These are phyloP conservation scores for Ascochyta rabiei DNA, from an alignment of 2,329 filamentous ascomycete species.

Conservation along the genomic window DNA sequence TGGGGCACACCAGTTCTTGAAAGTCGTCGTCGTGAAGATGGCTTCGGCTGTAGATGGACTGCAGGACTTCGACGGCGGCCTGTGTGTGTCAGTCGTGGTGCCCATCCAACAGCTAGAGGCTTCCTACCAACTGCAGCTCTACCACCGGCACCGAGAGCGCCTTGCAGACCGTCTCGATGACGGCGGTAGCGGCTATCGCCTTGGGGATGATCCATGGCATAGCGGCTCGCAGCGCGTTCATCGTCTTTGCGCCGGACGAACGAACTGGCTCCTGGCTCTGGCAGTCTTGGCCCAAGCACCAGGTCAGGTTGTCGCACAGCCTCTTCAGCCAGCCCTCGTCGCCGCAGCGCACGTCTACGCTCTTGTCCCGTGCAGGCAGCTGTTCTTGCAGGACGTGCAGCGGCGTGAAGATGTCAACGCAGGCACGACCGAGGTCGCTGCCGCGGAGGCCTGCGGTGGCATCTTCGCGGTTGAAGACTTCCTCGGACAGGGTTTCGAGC, in stretches of 20 bases:
- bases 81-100: constrained; percentile 29
- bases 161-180: constrained; percentile 48
- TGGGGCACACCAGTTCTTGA: constrained; percentile 74
- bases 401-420: constrained; percentile 93
- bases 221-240: constrained; percentile 77
- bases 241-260: constrained; percentile 73
- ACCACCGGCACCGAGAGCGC: constrained; percentile 46
- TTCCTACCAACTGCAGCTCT: constrained; percentile 44
- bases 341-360: constrained; percentile 73
- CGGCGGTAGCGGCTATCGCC: constrained; percentile 67
- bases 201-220: constrained; percentile 89
- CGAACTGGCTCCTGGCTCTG: constrained; percentile 71
- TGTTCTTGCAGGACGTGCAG: constrained; percentile 73
- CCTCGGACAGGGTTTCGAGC: constrained; percentile 90
- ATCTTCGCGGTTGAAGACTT: constrained; percentile 91
- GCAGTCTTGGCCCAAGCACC: constrained; percentile 71
- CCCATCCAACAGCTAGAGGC: not conserved
- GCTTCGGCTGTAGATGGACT: constrained; percentile 76
- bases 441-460: constrained; percentile 82
- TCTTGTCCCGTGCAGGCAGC: constrained; percentile 74
- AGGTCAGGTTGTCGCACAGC: constrained; percentile 73
- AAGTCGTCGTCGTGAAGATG: constrained; percentile 81
- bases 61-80: constrained; percentile 77
- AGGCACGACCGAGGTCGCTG: constrained; percentile 81
- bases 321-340: constrained; percentile 87